Conservation (phyloP, 495 filamentous ascomycete species). For the Tuber borchii region DNA sequence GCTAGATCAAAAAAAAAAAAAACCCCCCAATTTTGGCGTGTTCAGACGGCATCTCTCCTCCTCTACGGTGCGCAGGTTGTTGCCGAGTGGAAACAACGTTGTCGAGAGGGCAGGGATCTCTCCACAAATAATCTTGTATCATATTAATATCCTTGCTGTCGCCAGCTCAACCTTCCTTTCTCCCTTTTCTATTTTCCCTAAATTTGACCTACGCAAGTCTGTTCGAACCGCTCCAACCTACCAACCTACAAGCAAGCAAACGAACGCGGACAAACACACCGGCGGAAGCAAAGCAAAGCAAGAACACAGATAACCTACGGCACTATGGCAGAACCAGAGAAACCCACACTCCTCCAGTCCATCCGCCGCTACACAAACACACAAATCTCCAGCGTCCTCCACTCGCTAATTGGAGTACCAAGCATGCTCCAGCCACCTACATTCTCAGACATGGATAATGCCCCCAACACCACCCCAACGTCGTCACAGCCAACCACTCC, state of each 20-base stretch:
- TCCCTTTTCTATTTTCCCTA: neutral
- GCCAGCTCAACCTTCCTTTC: neutral
- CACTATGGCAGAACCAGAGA: neutral
- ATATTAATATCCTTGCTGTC: neutral
- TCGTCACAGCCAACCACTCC: constrained; percentile 8
- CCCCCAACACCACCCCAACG: neutral
- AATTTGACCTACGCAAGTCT: neutral
- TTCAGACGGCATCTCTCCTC: neutral
- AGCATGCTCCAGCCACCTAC: constrained; percentile 36
- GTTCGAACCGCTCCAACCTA: neutral
- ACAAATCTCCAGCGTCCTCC: constrained; percentile 35
- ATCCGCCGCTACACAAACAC: constrained; percentile 39
- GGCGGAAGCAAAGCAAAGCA: neutral
- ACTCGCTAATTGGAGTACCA: constrained; percentile 39
- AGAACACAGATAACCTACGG: neutral
- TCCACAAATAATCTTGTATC: neutral
- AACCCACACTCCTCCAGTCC: constrained; percentile 23
- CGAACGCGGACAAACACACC: neutral
- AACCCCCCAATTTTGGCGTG: neutral
- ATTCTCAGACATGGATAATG: constrained; percentile 32
- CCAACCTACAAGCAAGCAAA: neutral
- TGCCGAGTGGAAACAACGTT: neutral
- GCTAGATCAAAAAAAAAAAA: neutral
- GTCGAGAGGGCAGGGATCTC: neutral
- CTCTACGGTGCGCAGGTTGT: neutral